These are phyloP conservation scores for Colletotrichum brevisporum DNA, from an alignment of 2,329 filamentous ascomycete species.

Conservation along the genomic window DNA sequence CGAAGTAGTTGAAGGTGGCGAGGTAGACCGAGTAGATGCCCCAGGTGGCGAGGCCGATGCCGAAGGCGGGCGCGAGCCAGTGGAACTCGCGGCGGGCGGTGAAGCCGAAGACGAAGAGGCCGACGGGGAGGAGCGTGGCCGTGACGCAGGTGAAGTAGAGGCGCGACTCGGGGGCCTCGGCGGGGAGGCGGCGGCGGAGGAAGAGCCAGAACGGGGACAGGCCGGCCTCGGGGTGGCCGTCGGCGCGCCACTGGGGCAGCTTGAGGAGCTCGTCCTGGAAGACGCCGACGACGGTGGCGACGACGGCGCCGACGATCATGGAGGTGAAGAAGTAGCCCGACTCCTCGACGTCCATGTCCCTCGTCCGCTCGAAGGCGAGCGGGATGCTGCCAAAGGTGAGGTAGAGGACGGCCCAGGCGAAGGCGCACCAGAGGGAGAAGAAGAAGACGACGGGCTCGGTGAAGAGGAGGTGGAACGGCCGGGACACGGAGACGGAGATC, in stretches of 20 bases:
- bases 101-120: conserved; percentile 86
- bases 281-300: conserved; percentile 79
- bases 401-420: conserved; percentile 92
- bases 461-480: conserved; percentile 83
- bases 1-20: conserved; percentile 92
- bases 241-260: conserved; percentile 55
- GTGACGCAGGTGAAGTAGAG: conserved; percentile 88
- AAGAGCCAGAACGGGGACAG: conserved; percentile 59
- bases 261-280: conserved; percentile 78
- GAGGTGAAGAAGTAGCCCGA: conserved; percentile 75
- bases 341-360: conserved; percentile 77
- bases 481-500: conserved; percentile 80
- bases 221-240: conserved; percentile 46
- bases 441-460: conserved; percentile 86
- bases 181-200: conserved; percentile 61
- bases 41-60: conserved; percentile 82
- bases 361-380: conserved; percentile 78
- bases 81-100: conserved; percentile 72
- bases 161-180: conserved; percentile 78
- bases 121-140: conserved; percentile 80
- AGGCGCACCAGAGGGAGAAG: conserved; percentile 91
- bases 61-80: conserved; percentile 81
- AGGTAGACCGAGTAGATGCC: conserved; percentile 91
- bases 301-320: conserved; percentile 73
- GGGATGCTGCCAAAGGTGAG: conserved; percentile 86